These are phyloP conservation scores for Phytophthora pisi DNA, from an alignment of 352 stramenopile genomes.

Conservation along the genomic window DNA sequence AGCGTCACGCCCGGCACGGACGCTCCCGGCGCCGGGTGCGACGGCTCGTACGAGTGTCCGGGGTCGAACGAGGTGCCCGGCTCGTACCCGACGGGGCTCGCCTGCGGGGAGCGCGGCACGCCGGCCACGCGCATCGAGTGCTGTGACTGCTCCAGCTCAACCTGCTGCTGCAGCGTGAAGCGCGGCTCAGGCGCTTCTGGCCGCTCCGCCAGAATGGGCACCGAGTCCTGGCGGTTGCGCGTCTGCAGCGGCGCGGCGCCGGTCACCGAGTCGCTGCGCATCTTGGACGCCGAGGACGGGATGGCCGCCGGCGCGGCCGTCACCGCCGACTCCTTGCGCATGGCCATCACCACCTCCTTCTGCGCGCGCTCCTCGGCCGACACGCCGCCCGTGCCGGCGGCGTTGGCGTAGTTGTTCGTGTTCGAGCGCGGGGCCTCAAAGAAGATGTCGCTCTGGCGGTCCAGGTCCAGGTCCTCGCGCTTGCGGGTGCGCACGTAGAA, in stretches of 20 bases:
- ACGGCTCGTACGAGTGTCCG: conserved; percentile 23
- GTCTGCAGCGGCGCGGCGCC: conserved; percentile 23
- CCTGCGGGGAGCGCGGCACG: conserved; percentile 36
- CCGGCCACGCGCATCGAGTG: conserved; percentile 28
- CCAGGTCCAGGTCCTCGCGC: conserved; percentile 51
- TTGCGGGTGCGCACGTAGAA: conserved; percentile 61
- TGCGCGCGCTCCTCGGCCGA: conserved; percentile 28
- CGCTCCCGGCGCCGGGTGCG: conserved; percentile 19
- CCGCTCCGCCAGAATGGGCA: conserved; percentile 26
- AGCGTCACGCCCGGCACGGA: conserved; percentile 49
- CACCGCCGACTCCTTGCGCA: conserved; percentile 38
- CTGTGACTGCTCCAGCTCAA: conserved; percentile 37
- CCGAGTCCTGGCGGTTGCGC: conserved; percentile 41
- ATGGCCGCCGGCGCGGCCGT: conserved; percentile 25
- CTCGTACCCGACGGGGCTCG: conserved; percentile 28
- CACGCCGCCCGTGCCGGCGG: conserved; percentile 17
- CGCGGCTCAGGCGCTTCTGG: conserved; percentile 19
- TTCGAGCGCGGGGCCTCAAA: conserved; percentile 66
- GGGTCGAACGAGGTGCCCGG: conserved; percentile 31
- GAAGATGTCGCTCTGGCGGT: conserved; percentile 66
- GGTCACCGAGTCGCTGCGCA: conserved; percentile 45
- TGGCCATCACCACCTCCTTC: conserved; percentile 35
- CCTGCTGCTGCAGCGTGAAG: conserved; percentile 50
- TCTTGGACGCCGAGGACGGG: conserved; percentile 35
- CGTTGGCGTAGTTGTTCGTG: conserved; percentile 48